Conservation (phyloP, 805 yeast genomes). For the Nakazawaea sp. region DNA sequence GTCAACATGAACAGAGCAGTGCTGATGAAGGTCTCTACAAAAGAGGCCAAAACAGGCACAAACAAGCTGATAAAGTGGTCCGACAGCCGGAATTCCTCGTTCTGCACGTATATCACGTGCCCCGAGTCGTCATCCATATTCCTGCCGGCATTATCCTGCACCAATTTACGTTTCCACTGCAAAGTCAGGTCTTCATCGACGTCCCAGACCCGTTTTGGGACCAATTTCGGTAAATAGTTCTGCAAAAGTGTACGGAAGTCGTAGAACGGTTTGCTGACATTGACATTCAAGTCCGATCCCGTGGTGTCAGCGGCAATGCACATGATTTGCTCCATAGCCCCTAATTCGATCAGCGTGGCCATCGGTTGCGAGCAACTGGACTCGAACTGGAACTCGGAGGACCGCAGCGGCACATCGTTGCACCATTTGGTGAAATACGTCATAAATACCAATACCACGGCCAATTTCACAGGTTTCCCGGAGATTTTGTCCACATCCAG, state of each 20-base stretch:
- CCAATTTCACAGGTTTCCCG: slow-evolving; percentile 39
- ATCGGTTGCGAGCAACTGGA: slow-evolving; percentile 53
- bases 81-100: slow-evolving; percentile 16
- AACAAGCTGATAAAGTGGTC: slow-evolving; percentile 27
- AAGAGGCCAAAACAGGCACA: slow-evolving; percentile 37
- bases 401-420: slow-evolving; percentile 37
- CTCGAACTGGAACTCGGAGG: slow-evolving; percentile 43
- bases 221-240: slow-evolving; percentile 52
- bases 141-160: slow-evolving; percentile 20
- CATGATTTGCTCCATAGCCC: slow-evolving; percentile 66
- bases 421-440: slow-evolving; percentile 65
- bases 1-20: slow-evolving; percentile 64
- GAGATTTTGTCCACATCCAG: slow-evolving; percentile 34
- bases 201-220: slow-evolving; percentile 47
- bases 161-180: slow-evolving; percentile 22
- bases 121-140: slow-evolving; percentile 20
- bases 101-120: slow-evolving; percentile 18
- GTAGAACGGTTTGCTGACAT: slow-evolving; percentile 44
- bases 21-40: slow-evolving; percentile 49
- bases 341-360: slow-evolving; percentile 49
- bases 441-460: slow-evolving; percentile 43
- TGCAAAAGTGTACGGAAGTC: slow-evolving; percentile 64
- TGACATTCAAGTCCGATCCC: slow-evolving; percentile 24
- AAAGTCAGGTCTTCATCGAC: slow-evolving; percentile 35
- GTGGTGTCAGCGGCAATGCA: slow-evolving; percentile 55